These are phyloP conservation scores for Selenicereus undatus DNA, from an alignment of 148 eudicot genomes.

Conservation along the genomic window DNA sequence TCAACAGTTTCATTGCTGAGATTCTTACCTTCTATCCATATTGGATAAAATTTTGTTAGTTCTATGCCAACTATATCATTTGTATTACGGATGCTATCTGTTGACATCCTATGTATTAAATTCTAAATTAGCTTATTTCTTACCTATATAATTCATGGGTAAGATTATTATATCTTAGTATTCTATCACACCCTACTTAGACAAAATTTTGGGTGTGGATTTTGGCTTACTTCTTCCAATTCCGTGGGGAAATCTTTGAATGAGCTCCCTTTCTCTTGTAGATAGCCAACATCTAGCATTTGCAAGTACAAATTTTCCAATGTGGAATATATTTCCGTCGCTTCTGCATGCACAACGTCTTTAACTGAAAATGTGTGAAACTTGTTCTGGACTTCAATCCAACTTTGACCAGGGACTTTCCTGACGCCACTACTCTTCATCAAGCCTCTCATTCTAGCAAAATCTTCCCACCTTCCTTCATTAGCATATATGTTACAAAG, in stretches of 20 bases:
- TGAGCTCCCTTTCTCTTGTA: neutral
- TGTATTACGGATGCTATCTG: neutral
- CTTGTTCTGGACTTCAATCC: constrained; percentile 39
- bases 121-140: neutral
- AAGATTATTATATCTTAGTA: no score
- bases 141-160: neutral
- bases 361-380: constrained; percentile 28
- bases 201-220: neutral
- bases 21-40: no score
- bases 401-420: constrained; percentile 41
- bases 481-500: constrained; percentile 38
- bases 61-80: no score
- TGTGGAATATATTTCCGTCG: neutral
- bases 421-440: constrained; percentile 41
- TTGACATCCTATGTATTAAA: neutral
- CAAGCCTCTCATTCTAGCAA: constrained; percentile 32
- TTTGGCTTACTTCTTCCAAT: neutral
- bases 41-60: no score
- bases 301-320: neutral
- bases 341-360: neutral
- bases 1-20: no score
- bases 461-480: constrained; percentile 32
- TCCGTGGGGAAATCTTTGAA: neutral
- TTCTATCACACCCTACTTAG: neutral
- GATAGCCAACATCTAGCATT: neutral